These are phyloP conservation scores for Ceratocystiopsis brevicomis DNA, from an alignment of 2,329 filamentous ascomycete species.

Conservation along the genomic window DNA sequence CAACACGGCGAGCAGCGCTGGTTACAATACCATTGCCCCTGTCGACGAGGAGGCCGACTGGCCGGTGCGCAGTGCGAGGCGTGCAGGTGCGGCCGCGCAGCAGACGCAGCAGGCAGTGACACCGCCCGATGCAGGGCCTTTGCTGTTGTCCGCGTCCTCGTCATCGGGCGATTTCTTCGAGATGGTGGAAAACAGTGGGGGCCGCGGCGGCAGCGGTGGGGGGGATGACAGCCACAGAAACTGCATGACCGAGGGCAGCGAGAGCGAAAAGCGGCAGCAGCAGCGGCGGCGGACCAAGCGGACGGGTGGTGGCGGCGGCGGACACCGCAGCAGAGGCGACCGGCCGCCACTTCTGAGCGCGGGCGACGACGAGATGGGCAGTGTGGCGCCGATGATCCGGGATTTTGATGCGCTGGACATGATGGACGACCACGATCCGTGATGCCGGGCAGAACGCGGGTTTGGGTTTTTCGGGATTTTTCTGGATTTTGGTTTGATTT, in stretches of 20 bases:
- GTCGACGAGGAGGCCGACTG: conserved; percentile 13
- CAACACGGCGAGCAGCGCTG: conserved; percentile 4
- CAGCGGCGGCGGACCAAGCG: conserved; percentile 2
- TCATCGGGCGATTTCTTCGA: conserved; percentile 9
- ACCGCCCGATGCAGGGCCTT: too few species aligned
- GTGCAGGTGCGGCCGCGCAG: not conserved
- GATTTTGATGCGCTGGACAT: conserved; percentile 21
- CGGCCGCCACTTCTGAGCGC: conserved; percentile 7
- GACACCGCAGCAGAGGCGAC: not conserved
- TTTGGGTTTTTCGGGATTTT: too few species aligned
- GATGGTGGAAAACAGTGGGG: conserved; percentile 9
- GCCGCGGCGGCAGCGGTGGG: not conserved
- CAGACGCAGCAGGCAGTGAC: not conserved
- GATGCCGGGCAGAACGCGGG: too few species aligned
- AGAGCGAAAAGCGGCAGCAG: conserved; percentile 7
- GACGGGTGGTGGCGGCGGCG: not conserved
- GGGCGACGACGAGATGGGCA: conserved; percentile 10
- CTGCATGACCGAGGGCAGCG: conserved; percentile 10
- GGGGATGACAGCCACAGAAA: conserved; percentile 12
- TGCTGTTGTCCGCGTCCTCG: not conserved
- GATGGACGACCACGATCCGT: conserved; percentile 13
- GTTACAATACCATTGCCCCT: conserved; percentile 7
- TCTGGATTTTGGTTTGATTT: too few species aligned
- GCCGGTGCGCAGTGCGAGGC: conserved; percentile 2
- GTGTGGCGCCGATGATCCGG: conserved; percentile 15